phyloP scores from a whole-genome alignment of 2,329 filamentous ascomycete genomes.

The Penicillium sp. region DNA sequence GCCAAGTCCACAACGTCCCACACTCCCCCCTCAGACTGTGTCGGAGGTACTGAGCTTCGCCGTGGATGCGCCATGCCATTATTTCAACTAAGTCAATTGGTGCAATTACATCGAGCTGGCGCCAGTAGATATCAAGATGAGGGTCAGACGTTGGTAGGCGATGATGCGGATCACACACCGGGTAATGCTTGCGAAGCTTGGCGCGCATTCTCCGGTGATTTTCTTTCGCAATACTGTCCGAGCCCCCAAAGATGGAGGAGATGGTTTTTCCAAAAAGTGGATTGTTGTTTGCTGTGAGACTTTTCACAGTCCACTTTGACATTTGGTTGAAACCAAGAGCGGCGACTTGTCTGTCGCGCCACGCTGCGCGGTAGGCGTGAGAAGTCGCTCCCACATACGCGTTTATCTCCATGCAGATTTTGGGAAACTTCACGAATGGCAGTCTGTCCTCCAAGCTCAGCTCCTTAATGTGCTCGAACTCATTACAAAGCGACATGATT shows the following conservation, averaged over 20 bases:
- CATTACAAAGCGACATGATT: not conserved
- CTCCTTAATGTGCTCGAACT: not conserved
- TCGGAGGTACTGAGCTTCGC: conserved; percentile 15
- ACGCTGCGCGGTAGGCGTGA: not conserved
- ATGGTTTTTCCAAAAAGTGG: not conserved
- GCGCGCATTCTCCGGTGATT: not conserved
- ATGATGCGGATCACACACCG: not conserved
- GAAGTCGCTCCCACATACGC: fast-evolving
- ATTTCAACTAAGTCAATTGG: conserved; percentile 10
- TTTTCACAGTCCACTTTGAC: not conserved
- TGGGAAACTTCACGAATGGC: not conserved
- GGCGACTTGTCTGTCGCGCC: conserved; percentile 1
- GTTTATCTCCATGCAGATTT: not conserved
- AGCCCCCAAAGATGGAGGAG: not conserved
- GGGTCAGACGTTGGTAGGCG: not conserved
- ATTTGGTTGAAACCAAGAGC: conserved; percentile 1
- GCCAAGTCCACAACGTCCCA: conserved; percentile 6
- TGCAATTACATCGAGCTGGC: conserved; percentile 31
- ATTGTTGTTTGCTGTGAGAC: not conserved
- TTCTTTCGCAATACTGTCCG: conserved; percentile 1
- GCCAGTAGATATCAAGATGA: conserved; percentile 22
- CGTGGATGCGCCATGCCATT: not conserved
- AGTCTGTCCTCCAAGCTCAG: not conserved
- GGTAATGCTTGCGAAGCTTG: not conserved
- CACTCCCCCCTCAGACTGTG: conserved; percentile 4